Evolutionary conservation across 2,329 filamentous ascomycete species (phyloP).

Genomic region (Pseudohalonectria lignicola): DNA sequence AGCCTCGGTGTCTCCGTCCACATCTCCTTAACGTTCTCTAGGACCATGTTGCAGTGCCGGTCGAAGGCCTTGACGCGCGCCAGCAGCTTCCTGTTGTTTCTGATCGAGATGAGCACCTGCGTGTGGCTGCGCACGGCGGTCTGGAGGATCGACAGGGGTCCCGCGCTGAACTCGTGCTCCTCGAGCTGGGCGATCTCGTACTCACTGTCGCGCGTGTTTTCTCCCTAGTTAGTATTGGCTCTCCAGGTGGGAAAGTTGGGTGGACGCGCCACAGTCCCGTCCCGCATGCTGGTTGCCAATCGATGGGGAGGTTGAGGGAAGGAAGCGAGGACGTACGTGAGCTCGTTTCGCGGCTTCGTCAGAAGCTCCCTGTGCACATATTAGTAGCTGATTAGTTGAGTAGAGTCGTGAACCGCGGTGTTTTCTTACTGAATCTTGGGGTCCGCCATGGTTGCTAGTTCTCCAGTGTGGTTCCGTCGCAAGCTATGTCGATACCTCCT

Average conservation of each 20-base stretch:
- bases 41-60: conserved; percentile 97
- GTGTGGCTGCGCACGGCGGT: conserved; percentile 90
- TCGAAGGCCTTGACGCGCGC: conserved; percentile 98
- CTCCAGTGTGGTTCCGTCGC: neutral
- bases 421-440: conserved; percentile 66
- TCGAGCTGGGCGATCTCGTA: conserved; percentile 73
- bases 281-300: no score
- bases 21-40: conserved; percentile 93
- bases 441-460: conserved; percentile 43
- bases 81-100: conserved; percentile 96
- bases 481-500: neutral
- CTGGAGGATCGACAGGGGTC: conserved; percentile 77
- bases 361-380: conserved; percentile 61
- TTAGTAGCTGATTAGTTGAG: no score
- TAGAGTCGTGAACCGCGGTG: no score
- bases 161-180: conserved; percentile 44
- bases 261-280: no score
- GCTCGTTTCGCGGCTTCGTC: conserved; percentile 77
- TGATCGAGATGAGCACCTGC: conserved; percentile 93
- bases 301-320: no score
- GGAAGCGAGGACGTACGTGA: conserved; percentile 84
- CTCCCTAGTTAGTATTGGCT: no score
- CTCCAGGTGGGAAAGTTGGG: no score
- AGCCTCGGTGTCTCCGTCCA: conserved; percentile 90
- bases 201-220: conserved; percentile 57